Evolutionary conservation across 2,329 filamentous ascomycete genomes (phyloP), one percentile per base, ranked within the genome.

Genomic region (Aquanectria penicillioides): DNA sequence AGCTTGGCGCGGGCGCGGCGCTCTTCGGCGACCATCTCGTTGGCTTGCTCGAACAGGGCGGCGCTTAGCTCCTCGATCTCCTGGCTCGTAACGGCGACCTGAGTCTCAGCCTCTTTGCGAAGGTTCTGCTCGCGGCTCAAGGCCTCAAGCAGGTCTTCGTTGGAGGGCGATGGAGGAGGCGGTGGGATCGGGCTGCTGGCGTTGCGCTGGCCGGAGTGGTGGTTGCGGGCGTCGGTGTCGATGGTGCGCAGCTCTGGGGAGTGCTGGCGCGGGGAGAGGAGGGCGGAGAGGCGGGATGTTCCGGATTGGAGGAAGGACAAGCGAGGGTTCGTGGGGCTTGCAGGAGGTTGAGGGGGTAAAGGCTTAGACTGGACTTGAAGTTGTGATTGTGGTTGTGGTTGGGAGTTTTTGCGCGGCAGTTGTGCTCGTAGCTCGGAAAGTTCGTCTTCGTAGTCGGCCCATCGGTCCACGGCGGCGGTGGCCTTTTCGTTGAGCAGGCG

Each of bases 1-100:
- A 95, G 81, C 69, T 83, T 85, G 6, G 89, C 90, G 57, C 90
- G 80, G 28, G 89, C 89, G 55, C 86, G 83, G 37, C 92, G 80
- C 80, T 95, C 92, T 15, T 84, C 81, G 2, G 92, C 91, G 17
- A 95, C 92, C 92, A 95, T 95, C 77, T 93, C 88, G 73, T 95
- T 95, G 48, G 92, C 92, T 78, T 94, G 89, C 77, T 91, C 88
- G 73, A 95, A 95, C 51, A 95, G 78, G 47, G 84, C 85, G 17
- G 86, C 89, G 69, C 86, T 91, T 63, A 95, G 79, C 76, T 95
- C 92, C 76, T 94, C 92, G 17, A 94, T 84, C 78, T 95, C 92
- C 11, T 80, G 82, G 69, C 86, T 69, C 47, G 91, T 89, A 46
- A 87, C 84, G 63, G 82, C 82, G 17, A 92, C 79, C 61, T 86